These are phyloP conservation scores for Paramecium pentaurelia DNA, from an alignment of 73 alveolate species.

Conservation along the genomic window DNA sequence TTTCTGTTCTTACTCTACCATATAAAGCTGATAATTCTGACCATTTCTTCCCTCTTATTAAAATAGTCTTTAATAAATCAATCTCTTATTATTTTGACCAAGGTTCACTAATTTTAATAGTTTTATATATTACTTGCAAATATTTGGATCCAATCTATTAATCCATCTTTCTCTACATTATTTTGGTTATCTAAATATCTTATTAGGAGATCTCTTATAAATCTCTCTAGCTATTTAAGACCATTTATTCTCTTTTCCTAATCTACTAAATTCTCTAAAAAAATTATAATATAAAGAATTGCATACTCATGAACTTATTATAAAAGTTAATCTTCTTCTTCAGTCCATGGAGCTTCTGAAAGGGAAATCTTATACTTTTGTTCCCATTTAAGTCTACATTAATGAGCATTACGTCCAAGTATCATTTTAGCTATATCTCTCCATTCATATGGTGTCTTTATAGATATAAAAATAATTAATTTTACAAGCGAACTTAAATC, in stretches of 20 bases:
- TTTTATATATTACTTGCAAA: background rate
- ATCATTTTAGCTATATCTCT: conserved; percentile 28
- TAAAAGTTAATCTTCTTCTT: conserved; percentile 35
- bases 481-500: background rate
- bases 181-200: conserved; percentile 27
- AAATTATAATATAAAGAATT: background rate
- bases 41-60: conserved; percentile 45
- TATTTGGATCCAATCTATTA: conserved; percentile 37
- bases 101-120: background rate
- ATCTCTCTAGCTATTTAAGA: conserved; percentile 37
- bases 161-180: conserved; percentile 52
- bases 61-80: conserved; percentile 23
- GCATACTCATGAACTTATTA: conserved; percentile 16
- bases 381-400: conserved; percentile 44
- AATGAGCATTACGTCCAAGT: conserved; percentile 26
- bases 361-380: conserved; percentile 28
- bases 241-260: conserved; percentile 40
- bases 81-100: conserved; percentile 25
- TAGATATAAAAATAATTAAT: background rate
- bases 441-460: conserved; percentile 15
- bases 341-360: conserved; percentile 42
- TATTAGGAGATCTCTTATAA: conserved; percentile 38
- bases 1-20: conserved; percentile 47
- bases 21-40: conserved; percentile 33
- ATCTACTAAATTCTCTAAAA: conserved; percentile 7